These are phyloP conservation scores for Lecanoromycetidae sp. DNA, from an alignment of 2,329 filamentous ascomycete genomes.

Conservation along the genomic window DNA sequence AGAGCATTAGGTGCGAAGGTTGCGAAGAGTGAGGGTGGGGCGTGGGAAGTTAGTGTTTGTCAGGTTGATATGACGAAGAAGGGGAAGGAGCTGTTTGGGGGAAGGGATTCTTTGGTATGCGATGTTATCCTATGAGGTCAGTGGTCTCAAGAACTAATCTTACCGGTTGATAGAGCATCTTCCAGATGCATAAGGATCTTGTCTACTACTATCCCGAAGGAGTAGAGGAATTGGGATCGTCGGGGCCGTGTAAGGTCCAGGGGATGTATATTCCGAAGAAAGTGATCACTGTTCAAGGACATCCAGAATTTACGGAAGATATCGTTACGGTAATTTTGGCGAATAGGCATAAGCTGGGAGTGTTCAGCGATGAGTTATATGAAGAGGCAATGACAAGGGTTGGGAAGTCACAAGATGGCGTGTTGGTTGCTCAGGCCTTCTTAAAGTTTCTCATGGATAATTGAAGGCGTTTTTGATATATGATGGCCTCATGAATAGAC, in stretches of 20 bases:
- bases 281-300: constrained; percentile 69
- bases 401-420: constrained; percentile 60
- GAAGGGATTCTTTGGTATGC: constrained; percentile 48
- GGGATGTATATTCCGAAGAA: constrained; percentile 59
- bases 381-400: constrained; percentile 57
- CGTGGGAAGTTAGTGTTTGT: constrained; percentile 69
- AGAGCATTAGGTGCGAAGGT: constrained; percentile 59
- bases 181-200: constrained; percentile 79
- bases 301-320: constrained; percentile 66
- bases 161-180: constrained; percentile 44
- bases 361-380: constrained; percentile 59
- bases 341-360: constrained; percentile 50
- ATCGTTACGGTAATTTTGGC: constrained; percentile 60
- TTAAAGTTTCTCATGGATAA: constrained; percentile 59
- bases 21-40: constrained; percentile 49
- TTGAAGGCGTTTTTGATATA: constrained; percentile 15
- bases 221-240: constrained; percentile 52
- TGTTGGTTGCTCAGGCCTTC: constrained; percentile 62
- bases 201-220: constrained; percentile 52
- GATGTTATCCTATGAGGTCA: neutral
- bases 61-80: constrained; percentile 54
- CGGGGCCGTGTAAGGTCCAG: constrained; percentile 59
- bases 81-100: constrained; percentile 58
- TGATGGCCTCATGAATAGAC: neutral
- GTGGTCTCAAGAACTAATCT: neutral